Conservation (phyloP, 306 rosid genomes). For the Lathyrus aphaca region DNA sequence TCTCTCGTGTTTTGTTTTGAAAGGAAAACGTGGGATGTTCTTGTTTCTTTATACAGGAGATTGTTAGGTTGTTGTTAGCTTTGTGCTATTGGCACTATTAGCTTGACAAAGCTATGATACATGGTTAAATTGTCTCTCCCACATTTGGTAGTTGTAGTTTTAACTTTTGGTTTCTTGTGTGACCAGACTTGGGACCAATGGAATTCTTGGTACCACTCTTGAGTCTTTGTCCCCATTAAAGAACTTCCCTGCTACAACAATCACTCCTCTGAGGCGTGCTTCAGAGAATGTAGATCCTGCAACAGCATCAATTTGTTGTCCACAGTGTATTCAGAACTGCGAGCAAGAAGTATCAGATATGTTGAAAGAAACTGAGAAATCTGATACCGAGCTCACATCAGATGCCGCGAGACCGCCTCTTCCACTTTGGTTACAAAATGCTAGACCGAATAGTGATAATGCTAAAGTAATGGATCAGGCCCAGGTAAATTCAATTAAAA, state of each 20-base stretch:
- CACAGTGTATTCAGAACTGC: constrained; percentile 60
- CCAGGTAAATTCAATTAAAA: constrained; percentile 49
- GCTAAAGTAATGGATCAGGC: constrained; percentile 54
- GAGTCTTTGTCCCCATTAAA: constrained; percentile 77
- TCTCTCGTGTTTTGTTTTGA: constrained; percentile 29
- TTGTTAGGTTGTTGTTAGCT: constrained; percentile 26
- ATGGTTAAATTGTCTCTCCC: constrained; percentile 35
- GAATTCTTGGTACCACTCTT: constrained; percentile 75
- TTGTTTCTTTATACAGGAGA: constrained; percentile 31
- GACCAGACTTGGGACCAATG: constrained; percentile 76
- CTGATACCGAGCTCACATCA: constrained; percentile 54
- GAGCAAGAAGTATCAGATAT: constrained; percentile 66
- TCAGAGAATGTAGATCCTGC: constrained; percentile 64
- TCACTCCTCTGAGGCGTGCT: constrained; percentile 52
- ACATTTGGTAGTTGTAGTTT: constrained; percentile 28
- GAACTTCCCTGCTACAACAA: constrained; percentile 54
- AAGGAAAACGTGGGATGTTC: constrained; percentile 37
- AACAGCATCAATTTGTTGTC: constrained; percentile 57
- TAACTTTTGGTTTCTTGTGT: constrained; percentile 34
- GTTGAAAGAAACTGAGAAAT: constrained; percentile 62
- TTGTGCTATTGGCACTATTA: constrained; percentile 28
- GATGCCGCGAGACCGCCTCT: constrained; percentile 57
- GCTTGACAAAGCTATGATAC: constrained; percentile 34
- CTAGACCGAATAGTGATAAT: constrained; percentile 54
- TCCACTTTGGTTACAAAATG: constrained; percentile 93